These are phyloP conservation scores for Euphorbia pulcherrima DNA, from an alignment of 345 rosid species.

Conservation along the genomic window DNA sequence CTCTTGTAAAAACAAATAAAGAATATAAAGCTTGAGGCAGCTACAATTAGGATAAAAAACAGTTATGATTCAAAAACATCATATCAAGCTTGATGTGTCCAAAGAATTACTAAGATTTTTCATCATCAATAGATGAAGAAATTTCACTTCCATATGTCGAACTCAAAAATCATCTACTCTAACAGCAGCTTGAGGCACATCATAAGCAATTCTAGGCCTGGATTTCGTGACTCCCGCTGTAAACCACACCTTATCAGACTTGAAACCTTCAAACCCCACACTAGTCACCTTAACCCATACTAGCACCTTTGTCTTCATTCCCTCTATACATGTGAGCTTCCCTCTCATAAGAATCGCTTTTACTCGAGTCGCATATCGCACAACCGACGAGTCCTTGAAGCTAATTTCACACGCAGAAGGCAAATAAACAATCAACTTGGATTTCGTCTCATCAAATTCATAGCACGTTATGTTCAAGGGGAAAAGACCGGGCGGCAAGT, in stretches of 20 bases:
- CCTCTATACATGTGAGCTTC: slow-evolving; percentile 75
- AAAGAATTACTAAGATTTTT: background rate
- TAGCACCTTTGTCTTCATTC: slow-evolving; percentile 91
- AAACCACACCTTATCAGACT: slow-evolving; percentile 92
- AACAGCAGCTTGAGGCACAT: slow-evolving; percentile 51
- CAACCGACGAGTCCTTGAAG: slow-evolving; percentile 78
- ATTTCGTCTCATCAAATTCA: slow-evolving; percentile 81
- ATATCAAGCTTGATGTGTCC: background rate
- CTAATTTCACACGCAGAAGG: slow-evolving; percentile 72
- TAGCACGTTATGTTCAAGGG: slow-evolving; percentile 82
- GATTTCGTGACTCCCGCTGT: slow-evolving; percentile 92
- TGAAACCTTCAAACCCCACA: slow-evolving; percentile 60
- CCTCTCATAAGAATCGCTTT: slow-evolving; percentile 72
- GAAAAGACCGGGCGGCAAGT: slow-evolving; percentile 83
- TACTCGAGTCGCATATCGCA: slow-evolving; percentile 77
- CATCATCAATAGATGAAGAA: background rate
- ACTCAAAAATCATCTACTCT: slow-evolving; percentile 72
- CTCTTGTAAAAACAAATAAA: background rate
- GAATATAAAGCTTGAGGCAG: background rate
- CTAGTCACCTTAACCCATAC: slow-evolving; percentile 90
- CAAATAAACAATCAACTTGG: slow-evolving; percentile 71
- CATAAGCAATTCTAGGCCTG: slow-evolving; percentile 62
- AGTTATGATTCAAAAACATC: background rate
- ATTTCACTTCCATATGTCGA: background rate
- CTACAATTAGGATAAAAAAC: background rate